Evolutionary conservation across 352 stramenopile species (phyloP), one percentile per base, ranked within the genome.

Genomic region (Peronospora belbahrii): DNA sequence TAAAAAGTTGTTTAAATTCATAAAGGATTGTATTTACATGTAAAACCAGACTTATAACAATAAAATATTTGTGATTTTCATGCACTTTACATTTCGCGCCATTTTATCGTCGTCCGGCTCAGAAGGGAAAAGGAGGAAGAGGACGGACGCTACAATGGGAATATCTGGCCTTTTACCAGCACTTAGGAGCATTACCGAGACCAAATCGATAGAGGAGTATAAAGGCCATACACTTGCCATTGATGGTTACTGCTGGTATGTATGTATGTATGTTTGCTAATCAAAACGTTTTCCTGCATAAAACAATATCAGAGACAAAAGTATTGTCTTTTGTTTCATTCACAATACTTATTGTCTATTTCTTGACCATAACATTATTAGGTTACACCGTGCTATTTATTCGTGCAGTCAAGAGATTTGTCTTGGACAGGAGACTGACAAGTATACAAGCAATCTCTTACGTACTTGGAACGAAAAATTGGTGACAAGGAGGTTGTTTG

Each of bases 191-290:
- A 79, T 88, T 61, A 86, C 76, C 3, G 62, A 77, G 48, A 62
- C 59, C 34, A 85, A 80, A 42, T 33, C 48, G 11, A 66, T 89
- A 15, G 55, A 67, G 0, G 37, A 70, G 27, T 89, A 85, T 60
- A 62, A 46, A 18, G 75, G 74, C 38, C 52, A 71, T 34, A 89
- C 78, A 37, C 63, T 89, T 42, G 78, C 78, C 10, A 79, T 89
- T 28, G 78, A 89, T 52, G 78, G 75, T 56, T 89, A 93, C 62
- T 86, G 73, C 66, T 93, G 81, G 81, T 93, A 42, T 15, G 62
- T 58, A n/a, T n/a, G n/a, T n/a, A n/a, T n/a, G n/a, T n/a, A n/a
- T n/a, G n/a, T n/a, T n/a, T 9, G 3, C 2, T 4, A 34, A 20
- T 34, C 2, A n/a, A n/a, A n/a, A n/a, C n/a, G n/a, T n/a, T n/a